Conservation (phyloP, 2,329 filamentous ascomycete genomes). For the Mycosphaerelloides madeirae region DNA sequence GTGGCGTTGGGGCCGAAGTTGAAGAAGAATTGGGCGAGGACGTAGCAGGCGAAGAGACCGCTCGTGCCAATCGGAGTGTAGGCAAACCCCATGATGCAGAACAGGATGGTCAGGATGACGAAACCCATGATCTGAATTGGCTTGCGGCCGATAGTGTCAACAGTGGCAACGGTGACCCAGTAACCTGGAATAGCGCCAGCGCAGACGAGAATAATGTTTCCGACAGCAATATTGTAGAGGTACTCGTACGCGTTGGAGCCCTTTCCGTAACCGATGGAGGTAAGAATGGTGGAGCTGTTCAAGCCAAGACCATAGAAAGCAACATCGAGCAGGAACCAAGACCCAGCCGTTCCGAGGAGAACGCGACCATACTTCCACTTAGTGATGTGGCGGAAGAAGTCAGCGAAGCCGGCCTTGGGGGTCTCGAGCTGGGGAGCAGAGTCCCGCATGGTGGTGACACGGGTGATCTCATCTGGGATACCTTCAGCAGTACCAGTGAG, state of each 20-base stretch:
- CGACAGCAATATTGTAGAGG: constrained; percentile 69
- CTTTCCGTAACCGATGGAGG: constrained; percentile 65
- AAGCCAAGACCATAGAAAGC: constrained; percentile 58
- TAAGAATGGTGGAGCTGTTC: constrained; percentile 69
- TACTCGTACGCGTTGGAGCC: constrained; percentile 62
- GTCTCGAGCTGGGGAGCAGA: constrained; percentile 54
- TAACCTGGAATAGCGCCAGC: constrained; percentile 77
- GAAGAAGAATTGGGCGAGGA: constrained; percentile 50
- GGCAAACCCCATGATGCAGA: constrained; percentile 48
- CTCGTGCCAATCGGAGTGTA: constrained; percentile 41
- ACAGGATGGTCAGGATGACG: constrained; percentile 44
- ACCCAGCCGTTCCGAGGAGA: constrained; percentile 72
- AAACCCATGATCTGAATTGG: constrained; percentile 63
- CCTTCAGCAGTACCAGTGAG: constrained; percentile 61
- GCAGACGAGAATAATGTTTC: constrained; percentile 73
- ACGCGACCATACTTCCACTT: constrained; percentile 68
- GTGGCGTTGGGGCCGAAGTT: constrained; percentile 51
- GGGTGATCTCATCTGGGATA: constrained; percentile 61
- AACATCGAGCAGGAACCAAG: constrained; percentile 76
- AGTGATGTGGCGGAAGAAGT: constrained; percentile 67
- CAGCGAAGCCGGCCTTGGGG: constrained; percentile 65
- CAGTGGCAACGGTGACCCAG: constrained; percentile 71
- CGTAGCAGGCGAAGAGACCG: constrained; percentile 44
- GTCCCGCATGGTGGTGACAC: constrained; percentile 54
- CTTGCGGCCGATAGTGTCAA: constrained; percentile 72